Conservation (phyloP, 2,329 filamentous ascomycete genomes). For the Penicillium sp. region DNA sequence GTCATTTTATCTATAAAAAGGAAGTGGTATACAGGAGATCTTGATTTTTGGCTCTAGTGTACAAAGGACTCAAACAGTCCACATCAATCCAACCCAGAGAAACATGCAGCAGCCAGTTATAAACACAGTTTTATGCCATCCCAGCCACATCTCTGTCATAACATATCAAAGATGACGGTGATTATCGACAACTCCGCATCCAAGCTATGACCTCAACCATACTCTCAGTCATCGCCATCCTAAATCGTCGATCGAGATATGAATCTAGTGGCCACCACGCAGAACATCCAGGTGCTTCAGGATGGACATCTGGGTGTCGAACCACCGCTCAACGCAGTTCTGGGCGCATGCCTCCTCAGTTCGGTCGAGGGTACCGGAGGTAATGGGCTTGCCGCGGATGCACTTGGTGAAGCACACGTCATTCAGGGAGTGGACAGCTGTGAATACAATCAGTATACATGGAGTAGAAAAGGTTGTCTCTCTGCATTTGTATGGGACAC, state of each 20-base stretch:
- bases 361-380: constrained; percentile 65
- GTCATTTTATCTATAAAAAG: neutral
- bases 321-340: constrained; percentile 90
- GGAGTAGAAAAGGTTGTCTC: neutral
- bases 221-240: neutral
- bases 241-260: neutral
- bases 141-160: neutral
- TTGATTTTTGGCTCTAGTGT: constrained; percentile 23
- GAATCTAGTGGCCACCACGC: constrained; percentile 37
- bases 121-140: neutral
- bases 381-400: constrained; percentile 64
- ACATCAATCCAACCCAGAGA: neutral
- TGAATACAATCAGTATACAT: neutral
- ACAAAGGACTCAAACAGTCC: constrained; percentile 16
- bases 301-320: constrained; percentile 83
- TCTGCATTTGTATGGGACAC: constrained; percentile 11
- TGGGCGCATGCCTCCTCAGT: constrained; percentile 76
- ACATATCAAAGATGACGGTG: neutral
- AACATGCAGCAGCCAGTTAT: neutral
- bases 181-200: neutral
- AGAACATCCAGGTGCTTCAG: constrained; percentile 73
- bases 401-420: constrained; percentile 96
- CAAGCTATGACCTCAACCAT: neutral
- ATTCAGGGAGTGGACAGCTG: constrained; percentile 62
- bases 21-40: constrained; percentile 8